Evolutionary conservation across 2,329 filamentous ascomycete species (phyloP).

Genomic region (Talaromyces amestolkiae): DNA sequence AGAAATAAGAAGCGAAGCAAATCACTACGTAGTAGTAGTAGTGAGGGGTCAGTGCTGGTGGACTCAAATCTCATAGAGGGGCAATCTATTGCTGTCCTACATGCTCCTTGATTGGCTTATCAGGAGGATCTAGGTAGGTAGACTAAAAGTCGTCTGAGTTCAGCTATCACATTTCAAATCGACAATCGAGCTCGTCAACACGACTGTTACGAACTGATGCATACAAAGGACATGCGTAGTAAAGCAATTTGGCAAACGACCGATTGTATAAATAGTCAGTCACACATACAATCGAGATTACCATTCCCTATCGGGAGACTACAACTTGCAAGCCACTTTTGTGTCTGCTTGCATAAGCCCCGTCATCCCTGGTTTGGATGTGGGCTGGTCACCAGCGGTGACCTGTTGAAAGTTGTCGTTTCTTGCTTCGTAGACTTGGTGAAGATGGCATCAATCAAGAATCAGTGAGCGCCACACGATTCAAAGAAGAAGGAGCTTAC

Average conservation of each 20-base stretch:
- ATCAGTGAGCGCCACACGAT: not conserved
- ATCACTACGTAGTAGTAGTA: not conserved
- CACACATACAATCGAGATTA: not conserved
- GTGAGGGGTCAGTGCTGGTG: conserved; percentile 4
- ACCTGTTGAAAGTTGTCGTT: not conserved
- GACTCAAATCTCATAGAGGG: not conserved
- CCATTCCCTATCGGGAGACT: not conserved
- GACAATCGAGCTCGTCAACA: not conserved
- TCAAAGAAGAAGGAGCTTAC: not conserved
- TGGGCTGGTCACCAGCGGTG: not conserved
- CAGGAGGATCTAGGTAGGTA: not conserved
- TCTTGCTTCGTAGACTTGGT: not conserved
- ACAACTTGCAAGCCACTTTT: not conserved
- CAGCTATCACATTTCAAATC: conserved; percentile 4
- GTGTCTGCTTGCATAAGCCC: not conserved
- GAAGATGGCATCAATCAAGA: not conserved
- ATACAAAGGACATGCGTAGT: not conserved
- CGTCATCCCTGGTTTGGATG: not conserved
- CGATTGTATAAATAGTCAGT: not conserved
- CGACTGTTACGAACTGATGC: conserved; percentile 2
- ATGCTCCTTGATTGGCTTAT: conserved; percentile 1
- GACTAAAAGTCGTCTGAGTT: not conserved
- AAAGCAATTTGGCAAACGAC: not conserved
- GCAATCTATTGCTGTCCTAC: conserved; percentile 1
- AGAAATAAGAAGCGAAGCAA: not conserved